Evolutionary conservation across 768 basidiomycete species (phyloP), one percentile per base, ranked within the genome.

Genomic region (Phaffia australis): DNA sequence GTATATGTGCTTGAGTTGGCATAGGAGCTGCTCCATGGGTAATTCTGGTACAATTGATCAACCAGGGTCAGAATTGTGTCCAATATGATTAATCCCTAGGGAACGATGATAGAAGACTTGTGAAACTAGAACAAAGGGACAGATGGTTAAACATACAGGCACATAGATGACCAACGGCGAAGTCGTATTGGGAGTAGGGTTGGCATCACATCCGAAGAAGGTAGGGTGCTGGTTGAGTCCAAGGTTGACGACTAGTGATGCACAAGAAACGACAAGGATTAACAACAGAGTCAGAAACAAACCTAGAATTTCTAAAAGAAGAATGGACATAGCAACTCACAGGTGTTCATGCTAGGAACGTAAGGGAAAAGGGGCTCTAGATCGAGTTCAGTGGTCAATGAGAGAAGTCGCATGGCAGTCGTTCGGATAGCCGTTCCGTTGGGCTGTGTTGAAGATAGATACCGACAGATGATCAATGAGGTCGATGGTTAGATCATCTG

Each of bases 161-260:
- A 89, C 78, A 71, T 87, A 88, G 52, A 89, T 81, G 50, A 89
- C 75, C 23, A 89, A 70, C 0, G 87, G 87, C 69, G 80, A 86
- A 65, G 82, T 81, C 55, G 75, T 74, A 55, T 75, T 75, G 65
- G 76, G 51, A 4, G 54, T 58, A 50, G 68, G 54, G 27, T 60
- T 63, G 32, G 59, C 29, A 4, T 30, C 74, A 73, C 88, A 89
- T 3, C 88, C 89, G 76, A 88, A 89, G 78, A 90, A 88, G 0
- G 86, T 86, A 2, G 87, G 83, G 30, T 85, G 82, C 55, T 76
- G 77, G 71, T 84, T 87, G 1, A 87, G 80, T 47, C 86, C 85
- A 5, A 81, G 81, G 1, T 76, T 74, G 47, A 85, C 72, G 74
- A 87, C 35, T 42, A 11, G 6, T 88, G 16, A 79, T 79, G 3